Base-by-base conservation (phyloP, 768 basidiomycete species). In the Tricholoma matsutake region DNA sequence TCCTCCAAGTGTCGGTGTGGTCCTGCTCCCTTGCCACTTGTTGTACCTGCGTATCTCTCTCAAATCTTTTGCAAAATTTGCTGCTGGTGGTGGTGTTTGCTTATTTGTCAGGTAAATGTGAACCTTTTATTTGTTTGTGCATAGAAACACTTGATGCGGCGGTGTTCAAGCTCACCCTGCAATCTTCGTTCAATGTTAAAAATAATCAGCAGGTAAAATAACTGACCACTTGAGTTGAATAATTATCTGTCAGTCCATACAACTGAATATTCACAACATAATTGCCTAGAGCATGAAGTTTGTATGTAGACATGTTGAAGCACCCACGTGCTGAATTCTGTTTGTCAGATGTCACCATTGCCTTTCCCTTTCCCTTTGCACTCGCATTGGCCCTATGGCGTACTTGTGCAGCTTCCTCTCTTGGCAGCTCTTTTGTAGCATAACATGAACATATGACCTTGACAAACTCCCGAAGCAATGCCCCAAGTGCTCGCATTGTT, bases 121-220 rank as follows among this genome's bases (percentile, higher is more conserved):
- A 52, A 16, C 45, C 54, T 55, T 35, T 54, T 45, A 45, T 58
- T 31, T 6, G 57, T 64, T 14, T 43, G 53, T 25, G 16, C 16
- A 29, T 64, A 64, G 45, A 39, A 35, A 22, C 18, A 25, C 54
- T 64, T 64, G 3, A 55, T 56, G 4, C 22, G 35, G 29, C 35
- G 51, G 43, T 64, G 63, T 28, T 59, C 63, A 16, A 64, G 56
- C 47, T 64, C 60, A 10, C 63, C 63, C 63, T 64, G 31, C n/a
- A 57, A 35, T 25, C 9, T 7, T 28, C 25, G 9, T 22, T 49
- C 20, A 47, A 16, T 41, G 32, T 29, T 52, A n/a, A 37, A 39
- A 39, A 58, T 32, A 1, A 13, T 6, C 1, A 45, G 10, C 14
- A 22, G 22, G 39, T 54, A 14, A 35, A 34, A 25, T 47, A 28